These are phyloP conservation scores for Sporothrix humicola DNA, from an alignment of 2,329 filamentous ascomycete species.

Conservation along the genomic window DNA sequence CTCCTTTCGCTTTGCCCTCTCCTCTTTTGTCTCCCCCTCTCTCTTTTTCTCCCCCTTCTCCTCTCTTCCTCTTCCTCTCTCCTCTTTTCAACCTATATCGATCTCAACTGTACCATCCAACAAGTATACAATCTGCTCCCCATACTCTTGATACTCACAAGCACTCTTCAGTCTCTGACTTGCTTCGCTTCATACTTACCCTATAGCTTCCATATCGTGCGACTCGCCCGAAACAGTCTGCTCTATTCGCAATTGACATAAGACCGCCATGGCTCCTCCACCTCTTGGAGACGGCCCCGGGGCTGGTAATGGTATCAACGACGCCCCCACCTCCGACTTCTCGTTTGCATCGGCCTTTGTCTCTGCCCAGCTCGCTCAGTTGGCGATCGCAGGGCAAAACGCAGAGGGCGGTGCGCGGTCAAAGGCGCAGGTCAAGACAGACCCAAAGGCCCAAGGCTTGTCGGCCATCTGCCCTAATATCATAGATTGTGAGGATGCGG, in stretches of 20 bases:
- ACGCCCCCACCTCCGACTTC: not conserved
- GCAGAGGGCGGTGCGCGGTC: too few relatives aligned
- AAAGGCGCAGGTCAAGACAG: not conserved
- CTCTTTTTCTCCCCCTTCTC: not conserved
- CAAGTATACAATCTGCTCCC: too few relatives aligned
- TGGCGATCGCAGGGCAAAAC: not conserved
- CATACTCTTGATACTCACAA: not conserved
- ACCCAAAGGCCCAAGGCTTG: not conserved
- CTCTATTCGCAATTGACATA: not conserved
- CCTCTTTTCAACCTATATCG: too few relatives aligned
- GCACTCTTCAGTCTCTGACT: not conserved
- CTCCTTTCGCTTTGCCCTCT: not conserved
- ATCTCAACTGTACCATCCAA: too few relatives aligned
- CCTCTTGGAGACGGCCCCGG: slow-evolving; percentile 21
- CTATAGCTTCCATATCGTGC: too few relatives aligned
- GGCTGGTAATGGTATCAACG: not conserved
- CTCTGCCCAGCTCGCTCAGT: slow-evolving; percentile 24
- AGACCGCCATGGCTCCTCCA: slow-evolving; percentile 11
- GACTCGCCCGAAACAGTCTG: not conserved
- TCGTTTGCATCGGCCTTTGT: slow-evolving; percentile 28
- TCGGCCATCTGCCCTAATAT: slow-evolving; percentile 15
- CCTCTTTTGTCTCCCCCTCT: not conserved
- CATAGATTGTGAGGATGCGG: not conserved
- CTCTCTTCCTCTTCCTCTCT: not conserved
- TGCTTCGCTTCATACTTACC: not conserved